phyloP scores from a whole-genome alignment of 305 asterid species.

The Fraxinus ornus region DNA sequence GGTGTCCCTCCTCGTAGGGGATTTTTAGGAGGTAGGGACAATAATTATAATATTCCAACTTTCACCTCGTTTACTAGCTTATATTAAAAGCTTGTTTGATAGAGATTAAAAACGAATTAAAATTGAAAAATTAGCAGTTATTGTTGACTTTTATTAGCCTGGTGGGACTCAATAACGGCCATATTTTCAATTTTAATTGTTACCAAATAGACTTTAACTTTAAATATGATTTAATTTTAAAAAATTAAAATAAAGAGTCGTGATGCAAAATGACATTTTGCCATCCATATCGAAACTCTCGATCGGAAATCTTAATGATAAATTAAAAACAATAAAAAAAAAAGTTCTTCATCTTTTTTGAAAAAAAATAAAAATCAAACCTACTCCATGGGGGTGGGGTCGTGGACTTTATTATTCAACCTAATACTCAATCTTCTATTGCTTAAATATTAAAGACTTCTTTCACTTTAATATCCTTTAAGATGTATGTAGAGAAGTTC shows the following conservation, averaged over 20 bases:
- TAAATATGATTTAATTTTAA: neutral
- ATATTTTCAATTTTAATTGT: too few relatives aligned
- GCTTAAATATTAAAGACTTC: neutral
- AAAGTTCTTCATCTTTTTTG: neutral
- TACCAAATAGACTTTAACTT: too few relatives aligned
- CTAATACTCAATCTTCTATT: neutral
- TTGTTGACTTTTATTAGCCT: too few relatives aligned
- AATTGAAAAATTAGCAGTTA: too few relatives aligned
- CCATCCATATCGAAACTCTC: neutral
- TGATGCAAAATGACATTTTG: neutral
- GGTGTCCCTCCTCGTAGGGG: neutral
- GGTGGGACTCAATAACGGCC: too few relatives aligned
- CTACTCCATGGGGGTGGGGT: neutral
- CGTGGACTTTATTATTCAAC: neutral
- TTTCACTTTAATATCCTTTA: neutral
- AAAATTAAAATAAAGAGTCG: neutral
- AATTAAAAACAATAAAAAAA: too few relatives aligned
- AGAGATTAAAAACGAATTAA: too few relatives aligned
- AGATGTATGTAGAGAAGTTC: neutral
- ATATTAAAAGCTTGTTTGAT: too few relatives aligned
- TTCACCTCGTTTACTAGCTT: neutral
- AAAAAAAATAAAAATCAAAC: neutral
- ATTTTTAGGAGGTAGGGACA: neutral
- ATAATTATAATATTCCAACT: neutral
- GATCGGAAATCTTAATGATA: neutral